phyloP scores from a whole-genome alignment of 495 filamentous ascomycete species.

The Aspergillus asperescens region DNA sequence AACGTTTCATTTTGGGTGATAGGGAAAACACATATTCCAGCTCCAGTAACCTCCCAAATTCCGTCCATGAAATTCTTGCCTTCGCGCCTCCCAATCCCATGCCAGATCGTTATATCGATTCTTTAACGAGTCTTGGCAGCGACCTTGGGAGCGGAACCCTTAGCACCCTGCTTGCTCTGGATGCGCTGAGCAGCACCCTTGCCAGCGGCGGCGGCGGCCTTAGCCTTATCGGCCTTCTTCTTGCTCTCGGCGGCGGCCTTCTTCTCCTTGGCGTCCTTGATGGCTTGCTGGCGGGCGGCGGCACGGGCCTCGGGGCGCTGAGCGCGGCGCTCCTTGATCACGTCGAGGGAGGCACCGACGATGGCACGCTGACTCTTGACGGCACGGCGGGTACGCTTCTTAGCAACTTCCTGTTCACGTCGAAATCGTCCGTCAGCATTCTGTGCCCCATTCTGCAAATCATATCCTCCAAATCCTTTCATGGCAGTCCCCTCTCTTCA shows the following conservation, averaged over 20 bases:
- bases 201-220: constrained; percentile 67
- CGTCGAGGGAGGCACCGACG: constrained; percentile 97
- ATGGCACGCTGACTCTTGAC: constrained; percentile 99
- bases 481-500: neutral
- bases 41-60: constrained; percentile 28
- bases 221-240: constrained; percentile 99
- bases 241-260: constrained; percentile 74
- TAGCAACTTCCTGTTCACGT: constrained; percentile 82
- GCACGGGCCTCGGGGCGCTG: constrained; percentile 90
- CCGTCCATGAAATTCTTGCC: constrained; percentile 15
- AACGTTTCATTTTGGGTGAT: constrained; percentile 15
- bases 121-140: constrained; percentile 82
- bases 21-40: constrained; percentile 27
- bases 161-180: constrained; percentile 93
- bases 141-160: constrained; percentile 83
- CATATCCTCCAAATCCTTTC: neutral
- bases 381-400: constrained; percentile 97
- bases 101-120: constrained; percentile 27
- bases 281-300: constrained; percentile 84
- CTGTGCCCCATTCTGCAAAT: neutral
- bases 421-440: constrained; percentile 39
- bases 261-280: constrained; percentile 97
- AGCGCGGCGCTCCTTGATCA: constrained; percentile 97
- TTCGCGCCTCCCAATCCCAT: constrained; percentile 24
- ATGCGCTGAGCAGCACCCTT: constrained; percentile 74